phyloP scores from a whole-genome alignment of 345 rosid genomes.

The Citrus australasica region DNA sequence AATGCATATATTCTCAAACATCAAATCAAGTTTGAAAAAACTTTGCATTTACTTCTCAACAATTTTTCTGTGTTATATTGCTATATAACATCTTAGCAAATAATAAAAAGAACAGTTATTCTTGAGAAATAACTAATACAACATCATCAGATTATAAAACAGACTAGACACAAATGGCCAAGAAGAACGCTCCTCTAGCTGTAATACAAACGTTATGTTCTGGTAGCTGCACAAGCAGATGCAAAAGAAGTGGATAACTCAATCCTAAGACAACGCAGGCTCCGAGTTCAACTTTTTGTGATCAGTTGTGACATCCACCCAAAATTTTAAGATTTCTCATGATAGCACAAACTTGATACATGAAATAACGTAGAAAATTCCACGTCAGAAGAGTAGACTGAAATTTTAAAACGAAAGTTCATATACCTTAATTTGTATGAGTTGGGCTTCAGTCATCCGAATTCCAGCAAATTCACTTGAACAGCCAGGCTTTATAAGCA shows the following conservation, averaged over 20 bases:
- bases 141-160: not conserved
- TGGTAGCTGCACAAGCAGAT: not conserved
- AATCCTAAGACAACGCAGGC: not conserved
- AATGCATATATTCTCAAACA: not conserved
- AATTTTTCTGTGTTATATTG: not conserved
- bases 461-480: constrained; percentile 79
- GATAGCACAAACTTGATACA: not conserved
- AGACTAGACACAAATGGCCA: not conserved
- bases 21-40: constrained; percentile 1
- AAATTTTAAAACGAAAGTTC: not conserved
- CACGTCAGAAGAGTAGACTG: not conserved
- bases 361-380: not conserved
- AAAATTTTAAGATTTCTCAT: not conserved
- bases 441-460: constrained; percentile 57
- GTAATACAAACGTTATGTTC: not conserved
- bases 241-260: not conserved
- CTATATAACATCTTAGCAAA: not conserved
- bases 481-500: constrained; percentile 82
- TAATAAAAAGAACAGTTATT: not conserved
- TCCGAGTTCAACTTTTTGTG: not conserved
- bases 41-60: not conserved
- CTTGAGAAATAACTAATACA: not conserved
- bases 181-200: not conserved
- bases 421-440: constrained; percentile 75
- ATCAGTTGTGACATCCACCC: not conserved